Conservation (phyloP, 164 flowering plant genomes). For the Buxus sempervirens region DNA sequence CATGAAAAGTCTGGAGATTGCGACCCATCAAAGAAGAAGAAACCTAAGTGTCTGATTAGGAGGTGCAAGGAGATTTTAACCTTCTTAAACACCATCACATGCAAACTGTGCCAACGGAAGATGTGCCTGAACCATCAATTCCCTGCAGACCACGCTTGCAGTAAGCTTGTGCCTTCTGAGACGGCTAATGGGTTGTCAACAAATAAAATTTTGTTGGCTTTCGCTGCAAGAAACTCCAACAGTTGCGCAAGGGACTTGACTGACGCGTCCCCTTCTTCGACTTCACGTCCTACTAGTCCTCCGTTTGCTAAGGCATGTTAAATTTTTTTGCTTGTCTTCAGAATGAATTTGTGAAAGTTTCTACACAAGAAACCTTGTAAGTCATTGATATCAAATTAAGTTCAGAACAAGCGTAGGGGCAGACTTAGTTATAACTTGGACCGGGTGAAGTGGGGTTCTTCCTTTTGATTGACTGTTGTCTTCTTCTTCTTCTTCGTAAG, state of each 20-base stretch:
- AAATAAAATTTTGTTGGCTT: conserved; percentile 56
- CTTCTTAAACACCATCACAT: conserved; percentile 58
- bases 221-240: conserved; percentile 44
- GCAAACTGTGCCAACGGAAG: conserved; percentile 61
- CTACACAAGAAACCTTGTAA: too few relatives aligned
- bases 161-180: conserved; percentile 3
- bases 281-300: background rate
- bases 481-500: too few relatives aligned
- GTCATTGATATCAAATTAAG: too few relatives aligned
- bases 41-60: conserved; percentile 59
- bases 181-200: conserved; percentile 4
- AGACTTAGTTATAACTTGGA: too few relatives aligned
- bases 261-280: background rate
- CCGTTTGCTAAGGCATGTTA: conserved; percentile 36
- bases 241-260: conserved; percentile 36
- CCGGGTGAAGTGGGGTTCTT: too few relatives aligned
- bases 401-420: too few relatives aligned
- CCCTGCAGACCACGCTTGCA: conserved; percentile 72
- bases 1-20: conserved; percentile 70
- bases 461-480: too few relatives aligned
- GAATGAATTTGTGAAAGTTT: too few relatives aligned
- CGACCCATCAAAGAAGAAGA: conserved; percentile 77
- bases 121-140: conserved; percentile 81
- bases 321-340: too few relatives aligned
- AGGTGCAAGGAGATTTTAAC: conserved; percentile 70